phyloP scores from a whole-genome alignment of 164 flowering plant genomes.

The Magnolia changhungtana region DNA sequence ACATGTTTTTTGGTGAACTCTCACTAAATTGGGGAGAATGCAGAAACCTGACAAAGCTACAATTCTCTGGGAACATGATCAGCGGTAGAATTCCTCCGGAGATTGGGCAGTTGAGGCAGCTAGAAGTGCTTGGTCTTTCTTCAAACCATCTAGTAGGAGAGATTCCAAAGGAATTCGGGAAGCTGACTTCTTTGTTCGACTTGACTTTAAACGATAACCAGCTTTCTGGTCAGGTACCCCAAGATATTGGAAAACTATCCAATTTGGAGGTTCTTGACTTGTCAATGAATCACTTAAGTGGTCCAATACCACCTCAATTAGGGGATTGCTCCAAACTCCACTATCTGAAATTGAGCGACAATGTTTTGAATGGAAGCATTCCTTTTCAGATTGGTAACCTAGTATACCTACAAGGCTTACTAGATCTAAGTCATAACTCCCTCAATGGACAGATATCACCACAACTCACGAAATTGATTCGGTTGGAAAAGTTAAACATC shows the following conservation, averaged over 20 bases:
- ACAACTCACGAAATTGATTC: neutral
- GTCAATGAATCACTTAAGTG: neutral
- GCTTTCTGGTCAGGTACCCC: neutral
- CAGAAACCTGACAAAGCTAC: neutral
- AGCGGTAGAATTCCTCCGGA: neutral
- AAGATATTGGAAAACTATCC: neutral
- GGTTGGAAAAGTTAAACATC: slow-evolving; percentile 4
- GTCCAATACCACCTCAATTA: neutral
- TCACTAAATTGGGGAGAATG: neutral
- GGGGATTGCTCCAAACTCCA: neutral
- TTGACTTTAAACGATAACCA: neutral
- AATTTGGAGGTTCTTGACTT: neutral
- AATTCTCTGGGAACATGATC: neutral
- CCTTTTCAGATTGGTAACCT: slow-evolving; percentile 6
- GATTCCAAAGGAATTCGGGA: slow-evolving; percentile 3
- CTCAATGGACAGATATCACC: slow-evolving; percentile 1
- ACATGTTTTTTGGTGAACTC: slow-evolving; percentile 2
- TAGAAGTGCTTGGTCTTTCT: slow-evolving; percentile 3
- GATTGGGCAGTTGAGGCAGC: neutral
- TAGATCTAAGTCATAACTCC: slow-evolving; percentile 9
- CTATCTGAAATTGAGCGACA: neutral
- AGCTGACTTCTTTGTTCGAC: neutral
- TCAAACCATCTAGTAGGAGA: slow-evolving; percentile 6
- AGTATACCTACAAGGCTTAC: neutral
- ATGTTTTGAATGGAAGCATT: slow-evolving; percentile 5